phyloP scores from a whole-genome alignment of 108 stramenopile species.

The Skeletonema tropicum region DNA sequence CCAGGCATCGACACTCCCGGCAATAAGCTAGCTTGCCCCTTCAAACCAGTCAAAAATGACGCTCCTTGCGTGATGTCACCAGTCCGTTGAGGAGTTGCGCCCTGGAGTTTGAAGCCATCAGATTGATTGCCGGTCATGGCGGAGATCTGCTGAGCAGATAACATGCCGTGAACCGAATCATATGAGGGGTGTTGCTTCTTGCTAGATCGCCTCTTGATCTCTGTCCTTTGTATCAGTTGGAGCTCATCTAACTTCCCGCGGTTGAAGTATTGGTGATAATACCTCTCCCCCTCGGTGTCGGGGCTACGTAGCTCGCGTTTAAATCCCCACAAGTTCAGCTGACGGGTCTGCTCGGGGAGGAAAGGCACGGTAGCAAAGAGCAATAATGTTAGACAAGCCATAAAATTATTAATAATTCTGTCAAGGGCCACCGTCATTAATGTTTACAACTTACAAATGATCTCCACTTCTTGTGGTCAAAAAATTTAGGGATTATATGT shows the following conservation, averaged over 20 bases:
- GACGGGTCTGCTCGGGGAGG: neutral
- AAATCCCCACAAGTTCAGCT: neutral
- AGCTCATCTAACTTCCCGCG: constrained; percentile 2
- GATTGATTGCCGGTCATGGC: neutral
- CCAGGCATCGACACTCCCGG: neutral
- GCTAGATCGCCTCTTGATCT: neutral
- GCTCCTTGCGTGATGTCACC: neutral
- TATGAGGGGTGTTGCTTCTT: neutral
- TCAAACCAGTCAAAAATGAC: neutral
- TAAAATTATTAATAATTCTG: no score
- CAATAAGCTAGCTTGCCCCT: neutral
- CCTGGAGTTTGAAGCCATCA: neutral
- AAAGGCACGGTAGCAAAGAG: neutral
- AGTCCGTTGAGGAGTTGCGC: neutral
- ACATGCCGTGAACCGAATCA: neutral
- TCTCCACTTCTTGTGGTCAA: constrained; percentile 8
- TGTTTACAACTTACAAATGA: neutral
- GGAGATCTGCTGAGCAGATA: neutral
- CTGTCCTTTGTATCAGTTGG: constrained; percentile 2
- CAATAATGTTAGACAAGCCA: no score
- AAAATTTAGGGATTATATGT: constrained; percentile 1
- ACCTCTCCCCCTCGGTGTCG: neutral
- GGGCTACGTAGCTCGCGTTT: constrained; percentile 8
- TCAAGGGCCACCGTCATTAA: no score
- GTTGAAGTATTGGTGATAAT: neutral